A percentile compares a stretch with the other conserved stretches of the same genome.
phyloP scores from a whole-genome alignment of 1,284 basidiomycete genomes.

The Boletus sp. region DNA sequence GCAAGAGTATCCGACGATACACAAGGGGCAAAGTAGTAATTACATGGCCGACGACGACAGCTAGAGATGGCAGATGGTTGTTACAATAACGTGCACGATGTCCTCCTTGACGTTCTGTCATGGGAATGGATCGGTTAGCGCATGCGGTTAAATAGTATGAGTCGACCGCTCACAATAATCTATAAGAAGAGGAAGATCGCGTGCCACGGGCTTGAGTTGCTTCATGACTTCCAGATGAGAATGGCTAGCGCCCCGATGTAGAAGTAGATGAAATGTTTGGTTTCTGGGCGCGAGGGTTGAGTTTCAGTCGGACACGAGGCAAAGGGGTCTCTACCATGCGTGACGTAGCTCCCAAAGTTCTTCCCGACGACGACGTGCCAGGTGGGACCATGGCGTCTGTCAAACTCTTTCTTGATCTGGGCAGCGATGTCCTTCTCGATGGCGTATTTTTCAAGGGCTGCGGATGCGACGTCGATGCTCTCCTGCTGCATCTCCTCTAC shows the following conservation, averaged over 20 bases:
- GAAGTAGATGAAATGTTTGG: conserved; percentile 97
- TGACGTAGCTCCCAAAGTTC: conserved; percentile 97
- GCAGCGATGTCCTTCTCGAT: conserved; percentile 98
- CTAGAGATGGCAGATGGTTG: conserved; percentile 14
- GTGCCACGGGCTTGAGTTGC: conserved; percentile 1
- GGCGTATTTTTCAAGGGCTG: conserved; percentile 85
- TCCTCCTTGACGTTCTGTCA: conserved; percentile 20
- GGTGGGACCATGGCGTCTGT: conserved; percentile 85
- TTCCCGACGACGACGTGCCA: conserved; percentile 99
- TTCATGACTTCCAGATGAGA: conserved; percentile 91
- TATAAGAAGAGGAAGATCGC: conserved; percentile 15
- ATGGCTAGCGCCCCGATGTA: conserved; percentile 87
- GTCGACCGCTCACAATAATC: conserved; percentile 25
- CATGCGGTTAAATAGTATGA: background rate
- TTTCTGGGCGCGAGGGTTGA: conserved; percentile 54
- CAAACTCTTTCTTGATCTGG: conserved; percentile 96
- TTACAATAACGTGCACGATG: conserved; percentile 25
- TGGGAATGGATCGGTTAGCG: conserved; percentile 1
- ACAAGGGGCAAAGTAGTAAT: conserved; percentile 18
- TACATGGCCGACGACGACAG: conserved; percentile 20
- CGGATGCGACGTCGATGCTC: conserved; percentile 81
- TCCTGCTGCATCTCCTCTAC: conserved; percentile 93
- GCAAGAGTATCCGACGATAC: conserved; percentile 21
- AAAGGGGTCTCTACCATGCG: conserved; percentile 63
- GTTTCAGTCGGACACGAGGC: conserved; percentile 6